Evolutionary conservation across 768 basidiomycete species (phyloP), one percentile per base, ranked within the genome.

Genomic region (Suillus sp.): DNA sequence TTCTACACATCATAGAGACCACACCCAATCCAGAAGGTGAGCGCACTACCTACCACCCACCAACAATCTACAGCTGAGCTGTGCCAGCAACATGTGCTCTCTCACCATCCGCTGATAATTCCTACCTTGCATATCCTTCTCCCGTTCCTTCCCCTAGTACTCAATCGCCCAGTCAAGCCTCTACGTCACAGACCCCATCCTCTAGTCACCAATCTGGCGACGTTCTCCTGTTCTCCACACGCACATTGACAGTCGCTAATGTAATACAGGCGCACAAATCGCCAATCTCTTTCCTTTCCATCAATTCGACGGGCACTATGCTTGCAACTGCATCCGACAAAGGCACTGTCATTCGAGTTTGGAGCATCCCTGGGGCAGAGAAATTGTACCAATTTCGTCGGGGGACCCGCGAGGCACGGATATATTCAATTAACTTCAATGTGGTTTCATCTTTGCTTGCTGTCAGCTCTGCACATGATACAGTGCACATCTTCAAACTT

Each of bases 251-350:
- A 3, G 93, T 96, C 34, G 86, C 93, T 50, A 99, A 99, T 79
- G 94, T 96, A 70, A 91, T 99, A 63, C 96, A 95, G 71, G 97
- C 97, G 20, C 97, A 99, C 80, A 98, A 98, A 77, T 78, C 95
- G 1, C 93, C 96, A 5, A 89, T 99, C 65, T 92, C 95, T 9
- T 88, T 87, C 70, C 82, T 99, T 54, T 81, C 92, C 7, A 85
- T 99, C 76, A 96, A 96, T 76, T 83, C 86, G 2, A 83, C 89
- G 0, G 96, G 96, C 14, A 92, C 92, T 0, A 82, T 98, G 61
- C 88, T 99, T 47, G 97, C 96, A 25, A 96, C 96, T 7, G 89
- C 95, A 16, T 92, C 90, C 1, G 94, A 96, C 51, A 96, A 96
- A 72, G 97, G 97, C 16, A 99, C 97, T 7, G 95, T 99, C 66